Evolutionary conservation across 768 basidiomycete genomes (phyloP), one percentile per base, ranked within the genome.

Genomic region (Rhodosporidiobolus odoratus): DNA sequence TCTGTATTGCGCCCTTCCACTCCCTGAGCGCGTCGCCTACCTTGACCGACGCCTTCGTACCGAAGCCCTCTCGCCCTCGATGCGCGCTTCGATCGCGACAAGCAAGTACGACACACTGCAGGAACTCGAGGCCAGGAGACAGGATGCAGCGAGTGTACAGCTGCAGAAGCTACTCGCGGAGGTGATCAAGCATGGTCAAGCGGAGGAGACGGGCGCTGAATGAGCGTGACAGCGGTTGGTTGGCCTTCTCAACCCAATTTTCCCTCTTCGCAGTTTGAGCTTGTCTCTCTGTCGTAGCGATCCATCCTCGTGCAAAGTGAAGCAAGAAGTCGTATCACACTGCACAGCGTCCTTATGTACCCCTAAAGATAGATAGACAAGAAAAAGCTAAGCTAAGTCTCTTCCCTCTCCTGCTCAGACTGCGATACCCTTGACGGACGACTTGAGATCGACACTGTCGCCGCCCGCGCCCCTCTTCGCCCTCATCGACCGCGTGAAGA

Each of bases 401-500:
- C 48, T n/a, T 25, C 38, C 45, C 21, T 57, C 41, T 48, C 30
- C 30, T 52, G 43, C 60, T 35, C 56, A 47, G 4, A 35, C 62
- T 21, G 40, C 23, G 17, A 38, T 52, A 8, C 25, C 21, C 25
- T 12, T 5, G 30, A 30, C 53, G 13, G 35, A 23, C 57, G 10
- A 4, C 37, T 40, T n/a, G n/a, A 41, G 25, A 37, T 43, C 48
- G 37, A 53, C 40, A 32, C 52, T 40, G 38, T 52, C 52, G 10
- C 52, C 15, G 1, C 15, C n/a, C 23, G 13, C 21, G 27, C 19
- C 2, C 34, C 8, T 5, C 58, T 30, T 21, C 54, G 41, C 17
- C 32, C 23, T 50, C 48, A 65, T 2, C 15, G 68, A 60, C 0
- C 47, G 54, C 19, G 69, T 71, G 25, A 66, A 71, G 19, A 71